Percentiles rank a stretch among this genome's conserved stretches.
Evolutionary conservation across 352 stramenopile genomes (phyloP).

Genomic region (Pythium biforme): DNA sequence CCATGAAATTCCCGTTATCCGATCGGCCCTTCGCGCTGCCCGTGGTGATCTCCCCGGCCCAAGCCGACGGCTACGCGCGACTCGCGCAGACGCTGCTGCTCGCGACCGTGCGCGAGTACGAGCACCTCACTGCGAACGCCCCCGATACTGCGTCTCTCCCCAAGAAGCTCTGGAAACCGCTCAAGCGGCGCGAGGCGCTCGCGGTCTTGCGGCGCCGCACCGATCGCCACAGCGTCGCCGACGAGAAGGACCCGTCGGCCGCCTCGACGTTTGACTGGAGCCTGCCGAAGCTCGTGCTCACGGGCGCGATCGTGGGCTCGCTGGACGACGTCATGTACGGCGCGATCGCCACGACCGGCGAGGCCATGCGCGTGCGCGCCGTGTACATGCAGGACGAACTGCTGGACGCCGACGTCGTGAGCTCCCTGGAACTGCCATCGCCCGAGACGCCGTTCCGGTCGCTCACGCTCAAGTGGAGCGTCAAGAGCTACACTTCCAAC

Average conservation of each 20-base stretch:
- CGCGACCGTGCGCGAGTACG: slow-evolving; percentile 20
- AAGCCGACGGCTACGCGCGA: slow-evolving; percentile 5
- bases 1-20: slow-evolving; percentile 24
- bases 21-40: slow-evolving; percentile 20
- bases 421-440: slow-evolving; percentile 24
- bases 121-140: background rate
- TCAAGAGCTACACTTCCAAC: slow-evolving; percentile 22
- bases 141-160: background rate
- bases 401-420: slow-evolving; percentile 38
- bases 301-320: slow-evolving; percentile 44
- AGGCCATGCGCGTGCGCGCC: slow-evolving; percentile 36
- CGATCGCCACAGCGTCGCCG: background rate
- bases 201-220: slow-evolving; percentile 5
- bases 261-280: slow-evolving; percentile 30
- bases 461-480: slow-evolving; percentile 48
- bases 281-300: slow-evolving; percentile 45
- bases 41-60: background rate
- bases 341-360: slow-evolving; percentile 37
- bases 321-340: slow-evolving; percentile 71
- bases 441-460: slow-evolving; percentile 46
- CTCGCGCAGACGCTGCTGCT: slow-evolving; percentile 17
- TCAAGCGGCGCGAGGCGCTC: slow-evolving; percentile 33
- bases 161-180: slow-evolving; percentile 39
- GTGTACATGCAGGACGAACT: slow-evolving; percentile 37
- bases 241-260: background rate